phyloP scores from a whole-genome alignment of 768 basidiomycete species.

The Leccinellum albellum region DNA sequence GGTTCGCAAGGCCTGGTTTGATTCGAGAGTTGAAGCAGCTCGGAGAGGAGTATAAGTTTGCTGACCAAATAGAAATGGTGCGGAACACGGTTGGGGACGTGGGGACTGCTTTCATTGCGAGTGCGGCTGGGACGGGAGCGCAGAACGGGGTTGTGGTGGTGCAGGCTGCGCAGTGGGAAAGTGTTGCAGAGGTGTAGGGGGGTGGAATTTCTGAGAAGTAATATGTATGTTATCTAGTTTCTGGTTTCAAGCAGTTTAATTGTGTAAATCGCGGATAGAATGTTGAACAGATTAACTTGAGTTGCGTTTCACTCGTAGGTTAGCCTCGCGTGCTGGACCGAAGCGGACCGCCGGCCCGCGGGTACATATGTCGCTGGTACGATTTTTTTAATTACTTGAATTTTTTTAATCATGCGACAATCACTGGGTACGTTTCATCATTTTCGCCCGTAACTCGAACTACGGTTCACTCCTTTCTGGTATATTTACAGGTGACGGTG shows the following conservation, averaged over 20 bases:
- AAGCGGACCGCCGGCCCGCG: neutral
- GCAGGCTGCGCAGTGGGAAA: slow-evolving; percentile 46
- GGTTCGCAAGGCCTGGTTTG: slow-evolving; percentile 61
- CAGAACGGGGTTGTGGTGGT: slow-evolving; percentile 64
- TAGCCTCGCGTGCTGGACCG: neutral
- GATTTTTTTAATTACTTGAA: no score
- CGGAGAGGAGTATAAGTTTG: slow-evolving; percentile 28
- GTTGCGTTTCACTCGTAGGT: neutral
- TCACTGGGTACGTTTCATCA: neutral
- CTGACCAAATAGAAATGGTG: slow-evolving; percentile 33
- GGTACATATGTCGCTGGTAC: neutral
- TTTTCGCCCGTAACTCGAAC: neutral
- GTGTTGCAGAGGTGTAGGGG: slow-evolving; percentile 1
- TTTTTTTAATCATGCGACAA: neutral
- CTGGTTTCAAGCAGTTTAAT: neutral
- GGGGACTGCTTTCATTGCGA: slow-evolving; percentile 67
- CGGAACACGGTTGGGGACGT: slow-evolving; percentile 85
- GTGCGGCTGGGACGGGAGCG: slow-evolving; percentile 47
- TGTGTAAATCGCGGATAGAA: neutral
- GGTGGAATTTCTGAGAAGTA: neutral
- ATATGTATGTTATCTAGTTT: neutral
- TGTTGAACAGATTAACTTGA: neutral
- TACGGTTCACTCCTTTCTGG: neutral
- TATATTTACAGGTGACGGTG: neutral
- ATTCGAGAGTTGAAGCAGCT: slow-evolving; percentile 54